Evolutionary conservation across 228 moss, liverwort and hornwort species (phyloP).

Genomic region (Sphagnum fallax): DNA sequence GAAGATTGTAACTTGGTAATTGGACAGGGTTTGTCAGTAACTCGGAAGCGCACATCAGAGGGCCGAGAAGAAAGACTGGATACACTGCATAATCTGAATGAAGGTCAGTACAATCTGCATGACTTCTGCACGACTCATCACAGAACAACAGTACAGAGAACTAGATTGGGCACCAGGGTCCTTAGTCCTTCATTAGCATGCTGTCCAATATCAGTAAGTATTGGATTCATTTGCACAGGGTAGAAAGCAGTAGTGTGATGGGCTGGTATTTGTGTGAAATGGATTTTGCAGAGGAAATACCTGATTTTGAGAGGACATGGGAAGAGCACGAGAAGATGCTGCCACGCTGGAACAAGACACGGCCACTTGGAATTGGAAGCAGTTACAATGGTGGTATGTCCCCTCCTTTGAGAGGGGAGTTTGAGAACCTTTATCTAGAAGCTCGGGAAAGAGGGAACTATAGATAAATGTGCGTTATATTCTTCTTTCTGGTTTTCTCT

Average conservation of each 20-base stretch:
- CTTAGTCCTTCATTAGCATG: not conserved
- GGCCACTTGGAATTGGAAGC: conserved; percentile 37
- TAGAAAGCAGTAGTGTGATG: not conserved
- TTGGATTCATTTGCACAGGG: too few relatives aligned
- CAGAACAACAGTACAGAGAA: too few relatives aligned
- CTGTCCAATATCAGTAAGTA: not conserved
- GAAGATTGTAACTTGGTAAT: too few relatives aligned
- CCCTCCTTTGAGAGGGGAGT: conserved; percentile 13
- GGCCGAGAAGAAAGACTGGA: conserved; percentile 69
- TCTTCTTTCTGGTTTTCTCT: not conserved
- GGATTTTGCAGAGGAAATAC: conserved; percentile 56
- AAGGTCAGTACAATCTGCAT: conserved; percentile 28
- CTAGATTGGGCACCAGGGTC: too few relatives aligned
- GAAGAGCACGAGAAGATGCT: conserved; percentile 49
- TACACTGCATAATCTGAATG: conserved; percentile 69
- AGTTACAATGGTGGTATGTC: conserved; percentile 18
- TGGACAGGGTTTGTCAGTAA: conserved; percentile 67
- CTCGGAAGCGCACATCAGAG: conserved; percentile 81
- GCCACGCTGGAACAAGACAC: conserved; percentile 63
- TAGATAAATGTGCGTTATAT: not conserved
- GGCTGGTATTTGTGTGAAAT: not conserved
- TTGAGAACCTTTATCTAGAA: conserved; percentile 1
- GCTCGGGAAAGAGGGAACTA: not conserved
- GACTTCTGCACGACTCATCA: too few relatives aligned
- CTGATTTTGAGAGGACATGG: conserved; percentile 69